Base-by-base conservation (phyloP, 257 asterid species). In the Solanum sejunctum region DNA sequence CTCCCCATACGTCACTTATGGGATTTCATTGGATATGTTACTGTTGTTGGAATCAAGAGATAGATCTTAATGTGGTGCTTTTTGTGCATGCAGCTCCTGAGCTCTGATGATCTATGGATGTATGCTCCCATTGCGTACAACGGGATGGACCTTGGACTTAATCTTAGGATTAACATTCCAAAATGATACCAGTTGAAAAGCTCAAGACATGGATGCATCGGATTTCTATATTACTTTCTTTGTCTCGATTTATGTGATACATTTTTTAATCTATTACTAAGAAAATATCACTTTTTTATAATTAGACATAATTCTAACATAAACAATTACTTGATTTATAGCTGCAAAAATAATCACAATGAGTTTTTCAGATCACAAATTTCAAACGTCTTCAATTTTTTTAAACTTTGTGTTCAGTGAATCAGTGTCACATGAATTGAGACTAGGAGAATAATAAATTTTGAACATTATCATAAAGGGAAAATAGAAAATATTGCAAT, bases 81-180 rank as follows among this genome's bases (percentile, higher is more conserved):
- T 77, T 51, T 77, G 47, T 51, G 87, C 96, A 95, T 84, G 88
- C 97, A 95, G 99, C 86, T 95, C 69, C 89, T 95, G 84, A 93
- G 99, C 88, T 93, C 99, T 12, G 97, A 95, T 88, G 97, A 95
- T 28, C 64, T 67, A 87, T 94, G 99, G 99, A 94, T 95, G 99
- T 95, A 92, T 91, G 95, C 99, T 60, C 99, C 99, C 12, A 90
- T 94, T 70, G 97, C 95, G 55, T 92, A 93, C 89, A 94, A 93
- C 52, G 98, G 98, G 84, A 92, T 94, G 91, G 97, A 94, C 85
- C 87, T 93, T 10, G 97, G 95, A 1, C 84, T 89, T 47, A 90
- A 87, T 72, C 90, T 88, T 78, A 92, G 87, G 84, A 91, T 88
- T 77, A 63, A 21, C 15, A 23, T 15, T 52, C 82, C 63, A 26